A percentile compares a stretch with the other conserved stretches of the same genome.
These are phyloP conservation scores for Prunus mongolica DNA, from an alignment of 306 rosid genomes.

Conservation along the genomic window DNA sequence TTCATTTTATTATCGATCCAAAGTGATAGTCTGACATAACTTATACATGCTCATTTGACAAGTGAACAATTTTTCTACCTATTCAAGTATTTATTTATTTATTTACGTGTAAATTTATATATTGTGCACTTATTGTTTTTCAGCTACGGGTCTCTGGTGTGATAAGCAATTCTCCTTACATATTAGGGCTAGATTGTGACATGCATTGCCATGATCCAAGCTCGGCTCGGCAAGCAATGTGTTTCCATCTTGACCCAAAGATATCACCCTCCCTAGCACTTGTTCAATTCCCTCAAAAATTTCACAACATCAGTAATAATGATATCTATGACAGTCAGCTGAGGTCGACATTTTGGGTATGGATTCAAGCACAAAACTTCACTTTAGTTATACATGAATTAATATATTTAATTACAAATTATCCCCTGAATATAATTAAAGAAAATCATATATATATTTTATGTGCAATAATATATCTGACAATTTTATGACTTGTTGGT, in stretches of 20 bases:
- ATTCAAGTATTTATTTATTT: too few species aligned
- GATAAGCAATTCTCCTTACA: slow-evolving; percentile 65
- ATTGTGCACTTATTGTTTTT: neutral
- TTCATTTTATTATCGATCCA: neutral
- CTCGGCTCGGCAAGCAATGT: slow-evolving; percentile 62
- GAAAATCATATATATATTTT: neutral
- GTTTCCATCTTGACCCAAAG: slow-evolving; percentile 66
- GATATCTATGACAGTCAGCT: slow-evolving; percentile 64
- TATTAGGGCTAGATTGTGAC: slow-evolving; percentile 70
- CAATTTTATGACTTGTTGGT: neutral
- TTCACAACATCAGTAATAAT: slow-evolving; percentile 42
- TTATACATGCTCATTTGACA: neutral
- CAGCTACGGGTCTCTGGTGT: slow-evolving; percentile 67
- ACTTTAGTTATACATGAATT: neutral
- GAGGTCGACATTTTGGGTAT: slow-evolving; percentile 35
- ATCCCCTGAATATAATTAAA: too few species aligned
- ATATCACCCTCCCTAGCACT: slow-evolving; percentile 52
- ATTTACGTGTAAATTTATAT: too few species aligned
- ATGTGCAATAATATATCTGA: neutral
- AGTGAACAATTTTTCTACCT: neutral
- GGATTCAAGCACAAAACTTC: slow-evolving; percentile 8
- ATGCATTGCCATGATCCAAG: slow-evolving; percentile 70
- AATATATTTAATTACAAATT: too few species aligned
- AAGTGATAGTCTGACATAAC: neutral
- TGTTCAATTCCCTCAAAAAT: slow-evolving; percentile 70